Conservation (phyloP, 2,329 filamentous ascomycete species). For the Decorospora gaudefroyi region DNA sequence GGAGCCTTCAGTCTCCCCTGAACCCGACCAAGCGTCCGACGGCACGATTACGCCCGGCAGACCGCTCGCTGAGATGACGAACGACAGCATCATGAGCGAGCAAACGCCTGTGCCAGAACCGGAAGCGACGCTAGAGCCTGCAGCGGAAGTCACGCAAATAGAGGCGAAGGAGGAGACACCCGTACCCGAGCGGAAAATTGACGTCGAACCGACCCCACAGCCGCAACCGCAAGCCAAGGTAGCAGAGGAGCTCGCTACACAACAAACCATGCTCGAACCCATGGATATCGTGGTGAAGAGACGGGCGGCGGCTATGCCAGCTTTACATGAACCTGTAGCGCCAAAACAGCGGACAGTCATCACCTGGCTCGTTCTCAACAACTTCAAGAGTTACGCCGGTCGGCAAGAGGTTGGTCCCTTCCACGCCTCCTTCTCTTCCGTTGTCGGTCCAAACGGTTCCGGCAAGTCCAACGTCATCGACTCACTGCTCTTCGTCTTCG, state of each 20-base stretch:
- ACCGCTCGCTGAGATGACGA: slow-evolving; percentile 75
- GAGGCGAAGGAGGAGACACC: slow-evolving; percentile 62
- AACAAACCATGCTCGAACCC: slow-evolving; percentile 77
- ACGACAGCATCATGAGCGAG: slow-evolving; percentile 64
- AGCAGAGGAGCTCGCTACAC: slow-evolving; percentile 72
- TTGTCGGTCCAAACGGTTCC: slow-evolving; percentile 96
- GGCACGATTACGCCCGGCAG: slow-evolving; percentile 43
- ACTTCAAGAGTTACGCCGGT: slow-evolving; percentile 99
- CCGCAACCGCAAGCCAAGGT: slow-evolving; percentile 33
- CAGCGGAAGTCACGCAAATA: slow-evolving; percentile 75
- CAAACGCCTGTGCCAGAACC: slow-evolving; percentile 38
- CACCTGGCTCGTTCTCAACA: slow-evolving; percentile 86
- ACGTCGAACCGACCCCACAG: slow-evolving; percentile 49
- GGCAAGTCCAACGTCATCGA: slow-evolving; percentile 99
- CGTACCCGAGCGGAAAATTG: slow-evolving; percentile 24
- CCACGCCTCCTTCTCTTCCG: slow-evolving; percentile 94
- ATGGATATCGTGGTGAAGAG: slow-evolving; percentile 94
- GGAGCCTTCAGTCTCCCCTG: slow-evolving; percentile 61
- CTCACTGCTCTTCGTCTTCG: slow-evolving; percentile 97
- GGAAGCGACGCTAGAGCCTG: slow-evolving; percentile 37
- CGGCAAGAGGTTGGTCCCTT: slow-evolving; percentile 95
- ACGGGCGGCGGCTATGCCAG: slow-evolving; percentile 65
- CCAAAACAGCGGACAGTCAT: slow-evolving; percentile 90
- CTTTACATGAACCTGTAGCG: slow-evolving; percentile 71
- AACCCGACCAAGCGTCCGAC: slow-evolving; percentile 56